Percentiles rank a stretch among this genome's conserved stretches.
phyloP scores from a whole-genome alignment of 345 rosid genomes.

The Anastatica hierochuntica region DNA sequence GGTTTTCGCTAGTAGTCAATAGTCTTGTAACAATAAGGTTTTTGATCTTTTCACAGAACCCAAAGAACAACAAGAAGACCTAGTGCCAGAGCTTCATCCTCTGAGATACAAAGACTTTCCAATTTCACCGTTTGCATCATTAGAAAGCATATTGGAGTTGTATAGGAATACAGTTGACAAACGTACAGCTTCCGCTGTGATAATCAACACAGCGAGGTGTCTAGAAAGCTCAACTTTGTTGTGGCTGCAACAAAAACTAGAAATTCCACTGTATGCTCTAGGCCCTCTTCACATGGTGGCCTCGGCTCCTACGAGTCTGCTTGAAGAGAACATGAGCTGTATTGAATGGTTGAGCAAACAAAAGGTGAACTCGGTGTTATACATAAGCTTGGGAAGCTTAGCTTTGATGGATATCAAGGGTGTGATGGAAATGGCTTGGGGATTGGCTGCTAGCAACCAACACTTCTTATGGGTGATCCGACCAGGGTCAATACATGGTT shows the following conservation, averaged over 20 bases:
- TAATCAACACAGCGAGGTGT: constrained; percentile 20
- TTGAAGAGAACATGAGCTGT: constrained; percentile 32
- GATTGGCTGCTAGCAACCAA: constrained; percentile 15
- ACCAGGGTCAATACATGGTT: constrained; percentile 11
- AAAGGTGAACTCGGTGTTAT: constrained; percentile 26
- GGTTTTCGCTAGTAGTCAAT: background rate
- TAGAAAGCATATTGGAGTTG: background rate
- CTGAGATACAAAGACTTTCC: constrained; percentile 19
- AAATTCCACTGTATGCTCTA: constrained; percentile 12
- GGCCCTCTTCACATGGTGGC: constrained; percentile 26
- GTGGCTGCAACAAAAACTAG: background rate
- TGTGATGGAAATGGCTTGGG: constrained; percentile 14
- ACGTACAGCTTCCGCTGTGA: constrained; percentile 10
- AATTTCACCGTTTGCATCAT: background rate
- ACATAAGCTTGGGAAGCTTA: constrained; percentile 49
- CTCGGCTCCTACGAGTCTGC: constrained; percentile 11
- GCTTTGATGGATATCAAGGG: constrained; percentile 12
- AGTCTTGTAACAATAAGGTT: background rate
- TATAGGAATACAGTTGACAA: constrained; percentile 4
- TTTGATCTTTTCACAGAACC: background rate
- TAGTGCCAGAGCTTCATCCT: constrained; percentile 14
- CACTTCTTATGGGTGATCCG: constrained; percentile 22
- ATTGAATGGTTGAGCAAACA: constrained; percentile 37
- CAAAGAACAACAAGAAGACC: background rate
- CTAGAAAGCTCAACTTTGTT: constrained; percentile 17